These are phyloP conservation scores for Albatrellus ellisii DNA, from an alignment of 768 basidiomycete species.

Conservation along the genomic window DNA sequence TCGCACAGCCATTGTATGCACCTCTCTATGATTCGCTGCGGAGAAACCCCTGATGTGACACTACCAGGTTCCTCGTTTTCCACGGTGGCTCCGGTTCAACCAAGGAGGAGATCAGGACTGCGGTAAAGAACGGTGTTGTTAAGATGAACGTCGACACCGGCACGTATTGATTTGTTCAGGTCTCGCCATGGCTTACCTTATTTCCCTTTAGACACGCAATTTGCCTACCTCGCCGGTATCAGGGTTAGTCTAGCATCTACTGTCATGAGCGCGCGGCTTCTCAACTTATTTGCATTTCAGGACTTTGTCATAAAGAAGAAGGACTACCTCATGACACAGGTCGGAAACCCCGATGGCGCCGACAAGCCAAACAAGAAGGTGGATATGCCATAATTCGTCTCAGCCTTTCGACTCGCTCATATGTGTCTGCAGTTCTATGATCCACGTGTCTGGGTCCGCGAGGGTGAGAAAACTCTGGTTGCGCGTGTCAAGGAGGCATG, in stretches of 20 bases:
- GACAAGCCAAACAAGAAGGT: conserved; percentile 99
- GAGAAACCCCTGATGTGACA: not conserved
- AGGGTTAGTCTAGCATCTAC: conserved; percentile 29
- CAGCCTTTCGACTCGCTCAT: not conserved
- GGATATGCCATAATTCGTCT: conserved; percentile 1
- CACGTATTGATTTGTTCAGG: conserved; percentile 12
- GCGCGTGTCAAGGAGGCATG: conserved; percentile 92
- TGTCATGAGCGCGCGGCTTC: not conserved
- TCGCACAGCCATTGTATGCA: conserved; percentile 71
- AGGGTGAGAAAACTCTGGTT: conserved; percentile 88
- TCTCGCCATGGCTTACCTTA: conserved; percentile 3
- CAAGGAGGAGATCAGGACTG: conserved; percentile 89
- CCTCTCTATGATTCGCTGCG: not conserved
- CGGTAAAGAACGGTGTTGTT: conserved; percentile 85
- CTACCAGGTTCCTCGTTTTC: conserved; percentile 98
- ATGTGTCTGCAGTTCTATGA: conserved; percentile 59
- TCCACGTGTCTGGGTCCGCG: conserved; percentile 96
- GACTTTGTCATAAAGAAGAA: conserved; percentile 82
- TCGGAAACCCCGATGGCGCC: conserved; percentile 92
- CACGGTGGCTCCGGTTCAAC: conserved; percentile 98
- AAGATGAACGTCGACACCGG: conserved; percentile 99
- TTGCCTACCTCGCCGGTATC: conserved; percentile 82
- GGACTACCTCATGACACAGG: conserved; percentile 80
- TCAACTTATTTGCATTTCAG: conserved; percentile 20
- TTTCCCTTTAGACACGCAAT: conserved; percentile 62